Conservation (phyloP, 2,329 filamentous ascomycete species). For the Thielaviopsis populi region DNA sequence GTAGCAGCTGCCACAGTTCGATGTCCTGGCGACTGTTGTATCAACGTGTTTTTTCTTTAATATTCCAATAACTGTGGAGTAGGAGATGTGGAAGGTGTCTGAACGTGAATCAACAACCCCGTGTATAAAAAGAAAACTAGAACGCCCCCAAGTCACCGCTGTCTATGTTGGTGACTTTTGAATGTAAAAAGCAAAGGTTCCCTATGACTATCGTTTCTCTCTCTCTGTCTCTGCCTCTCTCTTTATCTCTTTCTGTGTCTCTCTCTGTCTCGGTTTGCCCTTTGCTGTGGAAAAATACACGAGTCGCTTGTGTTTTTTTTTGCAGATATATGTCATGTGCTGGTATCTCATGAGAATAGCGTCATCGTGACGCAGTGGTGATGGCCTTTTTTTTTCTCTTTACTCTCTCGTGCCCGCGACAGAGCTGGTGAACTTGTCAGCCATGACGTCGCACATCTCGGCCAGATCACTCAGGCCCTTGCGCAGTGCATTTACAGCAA, state of each 20-base stretch:
- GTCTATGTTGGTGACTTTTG: slow-evolving; percentile 10
- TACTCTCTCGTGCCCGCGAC: slow-evolving; percentile 33
- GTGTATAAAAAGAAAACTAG: slow-evolving; percentile 10
- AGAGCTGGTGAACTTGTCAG: slow-evolving; percentile 69
- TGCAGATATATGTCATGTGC: background rate
- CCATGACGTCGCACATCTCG: slow-evolving; percentile 82
- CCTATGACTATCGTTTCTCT: background rate
- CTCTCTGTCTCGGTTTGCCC: background rate
- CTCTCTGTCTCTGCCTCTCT: background rate
- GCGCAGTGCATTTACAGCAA: slow-evolving; percentile 69
- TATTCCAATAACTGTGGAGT: background rate
- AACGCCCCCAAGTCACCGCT: slow-evolving; percentile 13
- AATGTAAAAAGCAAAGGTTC: slow-evolving; percentile 4
- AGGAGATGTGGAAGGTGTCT: background rate
- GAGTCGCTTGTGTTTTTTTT: slow-evolving; percentile 10
- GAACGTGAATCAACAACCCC: slow-evolving; percentile 5
- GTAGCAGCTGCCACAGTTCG: slow-evolving; percentile 1
- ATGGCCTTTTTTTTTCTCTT: background rate
- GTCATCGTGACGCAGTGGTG: background rate
- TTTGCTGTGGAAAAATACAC: background rate
- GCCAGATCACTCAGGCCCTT: slow-evolving; percentile 83
- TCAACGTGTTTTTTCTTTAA: background rate
- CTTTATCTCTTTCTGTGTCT: background rate
- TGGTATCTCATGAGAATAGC: background rate
- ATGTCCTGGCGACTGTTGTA: slow-evolving; percentile 4